phyloP scores from a whole-genome alignment of 1,284 basidiomycete species.

The Sporisorium sorghi region DNA sequence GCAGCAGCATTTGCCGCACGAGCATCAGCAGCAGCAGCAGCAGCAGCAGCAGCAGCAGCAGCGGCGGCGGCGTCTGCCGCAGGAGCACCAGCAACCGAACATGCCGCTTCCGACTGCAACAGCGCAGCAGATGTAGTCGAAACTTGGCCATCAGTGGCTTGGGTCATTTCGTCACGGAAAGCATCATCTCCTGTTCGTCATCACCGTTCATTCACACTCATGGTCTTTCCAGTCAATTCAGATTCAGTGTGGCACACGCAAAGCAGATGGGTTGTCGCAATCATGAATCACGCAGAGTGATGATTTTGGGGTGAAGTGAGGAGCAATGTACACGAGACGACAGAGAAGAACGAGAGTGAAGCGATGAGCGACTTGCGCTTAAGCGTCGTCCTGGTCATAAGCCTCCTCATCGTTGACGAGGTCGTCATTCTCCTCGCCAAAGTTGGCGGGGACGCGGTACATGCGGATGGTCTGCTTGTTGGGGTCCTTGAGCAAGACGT shows the following conservation, averaged over 20 bases:
- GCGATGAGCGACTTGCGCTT: neutral
- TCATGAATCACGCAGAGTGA: conserved; percentile 9
- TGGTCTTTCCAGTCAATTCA: neutral
- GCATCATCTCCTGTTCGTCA: neutral
- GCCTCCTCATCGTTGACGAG: conserved; percentile 73
- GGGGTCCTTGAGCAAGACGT: conserved; percentile 68
- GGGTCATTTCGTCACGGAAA: neutral
- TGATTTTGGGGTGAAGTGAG: conserved; percentile 9
- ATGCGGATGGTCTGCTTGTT: conserved; percentile 83
- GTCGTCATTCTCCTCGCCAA: conserved; percentile 75
- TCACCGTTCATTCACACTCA: conserved; percentile 2
- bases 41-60: conserved; percentile 2
- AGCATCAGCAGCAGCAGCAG: conserved; percentile 7
- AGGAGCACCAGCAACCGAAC: conserved; percentile 1
- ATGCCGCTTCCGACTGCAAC: neutral
- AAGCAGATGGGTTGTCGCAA: neutral
- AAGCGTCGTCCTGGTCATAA: conserved; percentile 34
- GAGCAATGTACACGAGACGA: conserved; percentile 9
- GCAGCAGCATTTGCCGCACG: conserved; percentile 5
- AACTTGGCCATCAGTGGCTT: neutral
- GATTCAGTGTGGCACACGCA: neutral
- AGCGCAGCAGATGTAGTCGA: conserved; percentile 9
- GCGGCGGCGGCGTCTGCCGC: neutral
- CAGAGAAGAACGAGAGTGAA: neutral
- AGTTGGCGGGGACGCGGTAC: conserved; percentile 87